Conservation (phyloP, 2,329 filamentous ascomycete species). For the Colletotrichum spinosum region DNA sequence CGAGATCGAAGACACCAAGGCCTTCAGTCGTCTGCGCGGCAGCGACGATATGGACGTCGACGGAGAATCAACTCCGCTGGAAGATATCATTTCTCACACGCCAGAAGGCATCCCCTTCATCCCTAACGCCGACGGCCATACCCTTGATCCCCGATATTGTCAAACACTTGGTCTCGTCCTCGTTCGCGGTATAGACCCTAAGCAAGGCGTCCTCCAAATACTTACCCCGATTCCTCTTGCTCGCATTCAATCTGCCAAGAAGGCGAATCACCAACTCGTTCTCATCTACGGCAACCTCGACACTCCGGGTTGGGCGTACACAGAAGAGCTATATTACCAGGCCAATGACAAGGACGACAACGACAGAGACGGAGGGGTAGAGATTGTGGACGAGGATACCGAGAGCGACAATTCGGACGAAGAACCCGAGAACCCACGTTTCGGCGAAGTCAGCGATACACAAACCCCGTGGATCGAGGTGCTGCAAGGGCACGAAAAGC, state of each 20-base stretch:
- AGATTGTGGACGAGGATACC: conserved; percentile 49
- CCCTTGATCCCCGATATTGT: conserved; percentile 70
- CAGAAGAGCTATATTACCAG: conserved; percentile 67
- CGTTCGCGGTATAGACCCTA: conserved; percentile 75
- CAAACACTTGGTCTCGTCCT: conserved; percentile 73
- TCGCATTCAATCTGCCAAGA: conserved; percentile 53
- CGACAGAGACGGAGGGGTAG: conserved; percentile 45
- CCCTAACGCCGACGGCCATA: conserved; percentile 61
- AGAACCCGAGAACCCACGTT: conserved; percentile 43
- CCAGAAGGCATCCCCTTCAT: conserved; percentile 73
- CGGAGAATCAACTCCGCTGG: conserved; percentile 11
- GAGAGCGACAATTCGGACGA: conserved; percentile 47
- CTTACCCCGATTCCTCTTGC: conserved; percentile 68
- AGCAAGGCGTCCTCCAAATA: conserved; percentile 68
- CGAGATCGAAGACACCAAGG: conserved; percentile 64
- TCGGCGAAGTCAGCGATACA: conserved; percentile 42
- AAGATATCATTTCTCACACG: conserved; percentile 51
- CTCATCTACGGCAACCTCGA: conserved; percentile 78
- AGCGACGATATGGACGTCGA: conserved; percentile 38
- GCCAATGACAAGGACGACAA: conserved; percentile 42
- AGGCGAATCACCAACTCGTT: conserved; percentile 63
- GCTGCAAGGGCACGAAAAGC: conserved; percentile 64
- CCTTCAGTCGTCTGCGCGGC: conserved; percentile 54
- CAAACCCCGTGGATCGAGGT: conserved; percentile 69
- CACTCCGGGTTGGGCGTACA: conserved; percentile 76